Base-by-base conservation (phyloP, 2,329 filamentous ascomycete genomes). In the Colletotrichum lindemuthianum region DNA sequence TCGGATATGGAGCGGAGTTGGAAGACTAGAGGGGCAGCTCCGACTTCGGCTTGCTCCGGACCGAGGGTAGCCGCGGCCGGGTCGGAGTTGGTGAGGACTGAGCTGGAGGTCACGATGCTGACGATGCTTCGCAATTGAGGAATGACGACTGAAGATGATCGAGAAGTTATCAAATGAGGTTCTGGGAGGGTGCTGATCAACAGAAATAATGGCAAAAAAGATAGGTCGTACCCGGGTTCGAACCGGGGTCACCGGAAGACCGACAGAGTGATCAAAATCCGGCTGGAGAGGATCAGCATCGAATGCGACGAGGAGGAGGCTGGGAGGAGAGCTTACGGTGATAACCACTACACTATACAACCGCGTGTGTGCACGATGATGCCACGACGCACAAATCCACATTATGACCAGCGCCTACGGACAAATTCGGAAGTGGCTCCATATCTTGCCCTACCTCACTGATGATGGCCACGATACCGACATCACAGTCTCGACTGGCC, bases 301-400 rank as follows among this genome's bases (percentile, higher is more conserved):
- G 39, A 33, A 16, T 24, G 3, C 37, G 4, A 24, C 13, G 1
- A 4, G 12, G 4, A 13, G 2, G 44, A 9, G 9, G 8, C 16
- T 10, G 2, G 4, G 11, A 41, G 32, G 32, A 33, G 44, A 49
- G 54, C 59, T 43, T 61, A 61, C 59, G 61, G 61, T 65, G 61
- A 65, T 65, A 52, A 65, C 61, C 61, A 47, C 61, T 65, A 65
- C 61, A 65, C 61, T 65, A 65, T 52, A 61, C 61, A 65, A 65
- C 58, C 61, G 45, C 45, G 7, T 13, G 11, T 16, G 51, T 9
- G n/a, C 12, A 41, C 51, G 51, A 57, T 65, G 47, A 6, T 8
- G 13, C 2, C 1, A 0, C 1, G 3, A 13, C 1, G 8, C 40
- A 24, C 36, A 45, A 61, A 43, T 43, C 61, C 61, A 65, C 58